Evolutionary conservation across 768 basidiomycete genomes (phyloP).

Genomic region (Macrolepiota fuliginosa): DNA sequence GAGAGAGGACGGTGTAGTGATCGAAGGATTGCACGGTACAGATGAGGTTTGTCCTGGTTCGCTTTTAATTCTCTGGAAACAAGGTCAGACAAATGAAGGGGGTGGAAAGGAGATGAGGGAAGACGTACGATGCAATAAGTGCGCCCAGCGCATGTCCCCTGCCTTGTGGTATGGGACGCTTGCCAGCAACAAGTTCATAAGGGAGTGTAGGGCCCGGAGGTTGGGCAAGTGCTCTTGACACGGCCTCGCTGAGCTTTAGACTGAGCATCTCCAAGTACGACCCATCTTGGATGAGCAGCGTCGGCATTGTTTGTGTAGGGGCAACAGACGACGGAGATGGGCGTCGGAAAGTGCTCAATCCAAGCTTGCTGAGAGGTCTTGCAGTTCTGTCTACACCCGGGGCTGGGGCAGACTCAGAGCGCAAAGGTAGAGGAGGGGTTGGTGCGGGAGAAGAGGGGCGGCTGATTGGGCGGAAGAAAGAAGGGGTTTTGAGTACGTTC

Average conservation of each 20-base stretch:
- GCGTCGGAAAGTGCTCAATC: slow-evolving; percentile 57
- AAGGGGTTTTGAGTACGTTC: slow-evolving; percentile 65
- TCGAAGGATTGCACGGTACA: slow-evolving; percentile 69
- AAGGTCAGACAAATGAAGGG: slow-evolving; percentile 11
- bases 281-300: slow-evolving; percentile 67
- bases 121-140: slow-evolving; percentile 68
- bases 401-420: slow-evolving; percentile 18
- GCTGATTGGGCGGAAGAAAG: slow-evolving; percentile 63
- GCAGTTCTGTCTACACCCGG: slow-evolving; percentile 41
- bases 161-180: slow-evolving; percentile 70
- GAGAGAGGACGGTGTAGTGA: slow-evolving; percentile 76
- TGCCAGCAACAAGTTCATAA: slow-evolving; percentile 60
- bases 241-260: slow-evolving; percentile 78
- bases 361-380: slow-evolving; percentile 55
- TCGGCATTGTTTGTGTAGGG: slow-evolving; percentile 30
- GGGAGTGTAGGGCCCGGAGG: slow-evolving; percentile 52
- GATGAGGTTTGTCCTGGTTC: slow-evolving; percentile 57
- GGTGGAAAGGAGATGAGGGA: slow-evolving; percentile 4
- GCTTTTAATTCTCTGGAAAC: slow-evolving; percentile 64
- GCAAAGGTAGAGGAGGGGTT: background rate
- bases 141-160: slow-evolving; percentile 66
- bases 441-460: slow-evolving; percentile 64
- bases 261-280: slow-evolving; percentile 77
- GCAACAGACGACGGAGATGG: slow-evolving; percentile 45
- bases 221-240: slow-evolving; percentile 71